phyloP scores from a whole-genome alignment of 2,329 filamentous ascomycete genomes.

The Epichloe elymi region DNA sequence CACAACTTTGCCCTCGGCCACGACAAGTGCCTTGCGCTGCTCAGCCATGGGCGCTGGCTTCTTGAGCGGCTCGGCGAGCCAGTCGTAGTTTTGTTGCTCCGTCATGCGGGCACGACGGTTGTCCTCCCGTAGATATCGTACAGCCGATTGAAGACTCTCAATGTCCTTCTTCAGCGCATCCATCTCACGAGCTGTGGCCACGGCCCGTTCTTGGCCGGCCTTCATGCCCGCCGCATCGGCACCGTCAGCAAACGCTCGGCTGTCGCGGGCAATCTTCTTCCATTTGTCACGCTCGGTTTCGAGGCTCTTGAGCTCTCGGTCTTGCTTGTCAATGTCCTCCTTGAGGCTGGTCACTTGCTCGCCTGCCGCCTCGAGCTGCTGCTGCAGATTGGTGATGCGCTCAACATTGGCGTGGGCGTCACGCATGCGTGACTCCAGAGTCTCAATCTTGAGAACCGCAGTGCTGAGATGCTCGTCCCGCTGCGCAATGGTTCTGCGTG shows the following conservation, averaged over 20 bases:
- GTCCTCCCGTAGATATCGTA: conserved; percentile 55
- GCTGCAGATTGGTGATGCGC: conserved; percentile 52
- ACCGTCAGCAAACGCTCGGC: conserved; percentile 39
- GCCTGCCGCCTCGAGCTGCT: conserved; percentile 39
- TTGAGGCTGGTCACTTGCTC: conserved; percentile 38
- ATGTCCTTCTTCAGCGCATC: conserved; percentile 60
- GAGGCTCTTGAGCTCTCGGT: conserved; percentile 50
- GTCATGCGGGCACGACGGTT: conserved; percentile 47
- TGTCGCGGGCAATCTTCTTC: conserved; percentile 57
- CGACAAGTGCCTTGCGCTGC: conserved; percentile 37
- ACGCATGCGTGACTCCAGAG: conserved; percentile 75
- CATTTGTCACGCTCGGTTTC: conserved; percentile 56
- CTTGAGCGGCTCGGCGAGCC: conserved; percentile 47
- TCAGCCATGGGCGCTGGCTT: conserved; percentile 31
- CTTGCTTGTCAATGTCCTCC: conserved; percentile 53
- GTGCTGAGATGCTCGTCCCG: conserved; percentile 78
- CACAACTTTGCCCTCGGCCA: conserved; percentile 49
- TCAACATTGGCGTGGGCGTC: conserved; percentile 69
- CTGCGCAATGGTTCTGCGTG: conserved; percentile 55
- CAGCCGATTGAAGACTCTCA: conserved; percentile 47
- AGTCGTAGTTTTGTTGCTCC: conserved; percentile 44
- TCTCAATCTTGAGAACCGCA: conserved; percentile 81
- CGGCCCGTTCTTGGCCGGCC: conserved; percentile 51
- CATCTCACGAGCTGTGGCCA: conserved; percentile 59
- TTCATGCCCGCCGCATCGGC: conserved; percentile 38